A percentile compares a stretch with the other conserved stretches of the same genome.
phyloP scores from a whole-genome alignment of 495 filamentous ascomycete species.

The Parathielavia hyrcaniae region DNA sequence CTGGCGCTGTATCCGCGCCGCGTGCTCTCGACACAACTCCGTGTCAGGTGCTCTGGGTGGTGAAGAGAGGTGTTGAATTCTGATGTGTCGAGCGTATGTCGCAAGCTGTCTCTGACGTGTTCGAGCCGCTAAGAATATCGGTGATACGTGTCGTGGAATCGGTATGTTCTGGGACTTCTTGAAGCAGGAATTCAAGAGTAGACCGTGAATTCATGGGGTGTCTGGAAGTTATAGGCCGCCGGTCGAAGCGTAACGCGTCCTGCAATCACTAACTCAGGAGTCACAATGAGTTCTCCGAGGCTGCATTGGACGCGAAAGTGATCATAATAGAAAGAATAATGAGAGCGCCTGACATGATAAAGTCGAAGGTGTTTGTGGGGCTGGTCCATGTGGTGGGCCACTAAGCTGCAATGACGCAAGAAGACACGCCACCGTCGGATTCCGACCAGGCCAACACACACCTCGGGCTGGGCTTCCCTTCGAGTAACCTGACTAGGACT shows the following conservation, averaged over 20 bases:
- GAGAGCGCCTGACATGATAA: background rate
- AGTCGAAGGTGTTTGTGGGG: too few species aligned
- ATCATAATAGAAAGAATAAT: background rate
- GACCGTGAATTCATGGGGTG: conserved; percentile 11
- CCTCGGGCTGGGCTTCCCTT: too few species aligned
- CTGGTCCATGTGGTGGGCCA: background rate
- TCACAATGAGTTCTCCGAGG: background rate
- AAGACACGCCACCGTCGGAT: conserved; percentile 1
- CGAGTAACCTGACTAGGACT: too few species aligned
- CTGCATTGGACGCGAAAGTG: background rate
- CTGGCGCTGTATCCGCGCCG: background rate
- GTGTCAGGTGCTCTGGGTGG: background rate
- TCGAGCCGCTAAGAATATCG: background rate
- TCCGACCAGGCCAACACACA: background rate
- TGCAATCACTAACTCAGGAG: background rate
- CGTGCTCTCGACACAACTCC: background rate
- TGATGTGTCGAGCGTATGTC: background rate
- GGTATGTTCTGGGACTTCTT: background rate
- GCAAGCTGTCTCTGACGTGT: background rate
- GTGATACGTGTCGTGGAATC: conserved; percentile 7
- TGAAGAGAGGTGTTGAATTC: background rate
- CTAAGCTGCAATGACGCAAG: conserved; percentile 8
- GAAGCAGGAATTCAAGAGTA: background rate
- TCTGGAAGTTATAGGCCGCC: too few species aligned
- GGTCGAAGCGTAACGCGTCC: too few species aligned